Percentiles rank a stretch among this genome's conserved stretches.
These are phyloP conservation scores for Eremochloa ophiuroides DNA, from an alignment of 176 grass and related monocot species.

Conservation along the genomic window DNA sequence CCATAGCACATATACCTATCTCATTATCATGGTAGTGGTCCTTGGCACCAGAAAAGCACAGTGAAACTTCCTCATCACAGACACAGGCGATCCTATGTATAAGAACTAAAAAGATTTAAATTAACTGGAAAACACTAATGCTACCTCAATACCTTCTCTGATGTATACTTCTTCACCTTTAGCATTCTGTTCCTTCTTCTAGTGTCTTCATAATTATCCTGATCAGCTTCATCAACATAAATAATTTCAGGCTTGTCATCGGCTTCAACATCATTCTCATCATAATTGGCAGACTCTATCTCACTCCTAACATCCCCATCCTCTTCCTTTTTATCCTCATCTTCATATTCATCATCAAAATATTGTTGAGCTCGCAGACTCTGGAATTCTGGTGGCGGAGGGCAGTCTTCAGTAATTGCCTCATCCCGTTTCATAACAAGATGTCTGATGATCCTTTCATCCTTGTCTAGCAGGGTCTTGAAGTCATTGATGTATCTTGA, in stretches of 20 bases:
- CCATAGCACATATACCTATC: background rate
- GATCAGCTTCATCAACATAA: slow-evolving; percentile 50
- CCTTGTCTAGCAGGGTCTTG: slow-evolving; percentile 85
- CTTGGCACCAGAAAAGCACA: slow-evolving; percentile 11
- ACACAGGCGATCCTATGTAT: slow-evolving; percentile 15
- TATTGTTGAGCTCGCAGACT: slow-evolving; percentile 49
- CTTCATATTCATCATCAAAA: slow-evolving; percentile 45
- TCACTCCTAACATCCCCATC: slow-evolving; percentile 19
- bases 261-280: slow-evolving; percentile 21
- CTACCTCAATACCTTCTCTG: slow-evolving; percentile 41
- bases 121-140: slow-evolving; percentile 19
- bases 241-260: slow-evolving; percentile 61
- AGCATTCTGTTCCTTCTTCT: slow-evolving; percentile 34
- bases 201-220: slow-evolving; percentile 17
- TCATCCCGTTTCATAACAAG: slow-evolving; percentile 77
- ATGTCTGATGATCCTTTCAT: slow-evolving; percentile 87
- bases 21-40: slow-evolving; percentile 13
- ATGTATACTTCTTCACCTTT: slow-evolving; percentile 42
- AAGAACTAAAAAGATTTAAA: slow-evolving; percentile 21
- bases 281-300: slow-evolving; percentile 26
- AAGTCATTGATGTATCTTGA: slow-evolving; percentile 81
- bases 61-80: slow-evolving; percentile 6
- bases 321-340: slow-evolving; percentile 15
- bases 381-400: slow-evolving; percentile 68
- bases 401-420: slow-evolving; percentile 67